Conservation (phyloP, 2,329 filamentous ascomycete genomes). For the Akanthomyces uredinophilus region DNA sequence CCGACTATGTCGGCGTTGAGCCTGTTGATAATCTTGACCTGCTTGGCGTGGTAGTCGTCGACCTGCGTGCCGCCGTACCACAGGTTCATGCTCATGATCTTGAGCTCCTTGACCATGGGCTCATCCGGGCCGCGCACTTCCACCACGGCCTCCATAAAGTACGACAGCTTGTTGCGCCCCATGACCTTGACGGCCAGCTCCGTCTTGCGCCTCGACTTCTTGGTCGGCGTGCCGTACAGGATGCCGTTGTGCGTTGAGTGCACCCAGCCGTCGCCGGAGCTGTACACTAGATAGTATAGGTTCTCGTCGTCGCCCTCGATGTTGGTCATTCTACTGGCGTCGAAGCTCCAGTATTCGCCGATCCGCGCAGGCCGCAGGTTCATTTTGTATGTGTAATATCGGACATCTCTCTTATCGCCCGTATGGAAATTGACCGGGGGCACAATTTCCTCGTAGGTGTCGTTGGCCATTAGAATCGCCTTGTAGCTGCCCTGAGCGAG, state of each 20-base stretch:
- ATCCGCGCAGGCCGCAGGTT: constrained; percentile 31
- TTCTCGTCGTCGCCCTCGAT: constrained; percentile 22
- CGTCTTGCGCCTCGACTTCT: constrained; percentile 16
- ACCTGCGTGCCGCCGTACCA: constrained; percentile 34
- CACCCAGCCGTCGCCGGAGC: constrained; percentile 27
- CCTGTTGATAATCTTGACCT: constrained; percentile 29
- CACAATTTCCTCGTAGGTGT: constrained; percentile 33
- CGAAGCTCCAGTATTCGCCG: constrained; percentile 28
- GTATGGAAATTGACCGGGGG: constrained; percentile 28
- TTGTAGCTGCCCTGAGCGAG: constrained; percentile 29
- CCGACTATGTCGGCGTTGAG: constrained; percentile 32
- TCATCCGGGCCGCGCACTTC: constrained; percentile 24
- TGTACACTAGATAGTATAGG: constrained; percentile 24
- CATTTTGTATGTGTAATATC: constrained; percentile 24
- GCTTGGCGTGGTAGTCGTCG: constrained; percentile 34
- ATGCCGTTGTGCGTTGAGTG: constrained; percentile 26
- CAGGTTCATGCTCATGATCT: constrained; percentile 35
- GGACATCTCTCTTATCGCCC: not conserved
- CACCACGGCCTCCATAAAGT: constrained; percentile 26
- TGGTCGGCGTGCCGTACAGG: constrained; percentile 30
- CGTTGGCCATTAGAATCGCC: constrained; percentile 32
- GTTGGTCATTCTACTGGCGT: constrained; percentile 27
- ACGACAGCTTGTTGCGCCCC: constrained; percentile 18
- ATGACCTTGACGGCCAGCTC: constrained; percentile 26
- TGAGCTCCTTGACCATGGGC: constrained; percentile 28